Evolutionary conservation across 257 asterid genomes (phyloP).

Genomic region (Gynochthodes officinalis): DNA sequence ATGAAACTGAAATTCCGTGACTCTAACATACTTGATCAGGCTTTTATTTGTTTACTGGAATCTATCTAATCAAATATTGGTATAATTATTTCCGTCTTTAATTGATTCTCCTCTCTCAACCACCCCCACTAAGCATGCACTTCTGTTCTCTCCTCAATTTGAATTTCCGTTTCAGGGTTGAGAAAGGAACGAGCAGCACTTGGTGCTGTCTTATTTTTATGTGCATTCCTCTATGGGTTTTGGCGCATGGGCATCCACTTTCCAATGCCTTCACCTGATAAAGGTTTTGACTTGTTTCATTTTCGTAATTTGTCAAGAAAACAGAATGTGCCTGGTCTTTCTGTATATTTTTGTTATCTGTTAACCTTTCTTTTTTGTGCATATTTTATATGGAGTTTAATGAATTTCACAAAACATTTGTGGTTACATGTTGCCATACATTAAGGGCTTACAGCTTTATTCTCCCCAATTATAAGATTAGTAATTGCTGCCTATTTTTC

Average conservation of each 20-base stretch:
- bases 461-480: neutral
- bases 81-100: neutral
- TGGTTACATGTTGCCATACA: neutral
- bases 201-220: constrained; percentile 73
- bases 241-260: constrained; percentile 99
- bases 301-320: neutral
- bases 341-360: neutral
- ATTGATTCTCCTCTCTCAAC: neutral
- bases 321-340: neutral
- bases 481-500: neutral
- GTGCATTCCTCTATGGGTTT: constrained; percentile 86
- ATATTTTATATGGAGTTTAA: neutral
- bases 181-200: constrained; percentile 85
- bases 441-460: neutral
- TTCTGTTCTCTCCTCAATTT: constrained; percentile 18
- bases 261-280: constrained; percentile 99
- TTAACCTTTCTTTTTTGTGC: neutral
- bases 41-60: no score
- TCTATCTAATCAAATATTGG: no score
- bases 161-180: constrained; percentile 53
- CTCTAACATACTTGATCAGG: neutral
- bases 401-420: neutral
- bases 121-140: neutral
- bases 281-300: constrained; percentile 43
- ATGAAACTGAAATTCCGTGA: neutral